A percentile compares a stretch with the other conserved stretches of the same genome.
These are phyloP conservation scores for Nigrospora osmanthi DNA, from an alignment of 2,329 filamentous ascomycete genomes.

Conservation along the genomic window DNA sequence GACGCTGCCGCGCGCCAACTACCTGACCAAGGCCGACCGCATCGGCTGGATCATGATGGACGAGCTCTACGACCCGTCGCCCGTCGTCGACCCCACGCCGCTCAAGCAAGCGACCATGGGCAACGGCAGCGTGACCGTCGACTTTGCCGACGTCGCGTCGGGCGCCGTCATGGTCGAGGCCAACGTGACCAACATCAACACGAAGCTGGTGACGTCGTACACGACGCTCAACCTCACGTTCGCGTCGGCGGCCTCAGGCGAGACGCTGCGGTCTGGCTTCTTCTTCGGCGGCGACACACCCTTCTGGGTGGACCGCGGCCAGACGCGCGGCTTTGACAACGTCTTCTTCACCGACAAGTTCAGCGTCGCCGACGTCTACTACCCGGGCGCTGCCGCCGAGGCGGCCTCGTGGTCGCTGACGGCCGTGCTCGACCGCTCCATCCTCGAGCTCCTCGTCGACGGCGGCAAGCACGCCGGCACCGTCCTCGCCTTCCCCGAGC, in stretches of 20 bases:
- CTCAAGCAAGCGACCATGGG: conserved; percentile 36
- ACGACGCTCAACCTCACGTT: conserved; percentile 44
- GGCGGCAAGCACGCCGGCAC: conserved; percentile 41
- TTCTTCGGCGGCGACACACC: conserved; percentile 37
- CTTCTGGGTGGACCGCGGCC: conserved; percentile 43
- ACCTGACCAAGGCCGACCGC: conserved; percentile 40
- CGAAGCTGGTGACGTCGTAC: conserved; percentile 10
- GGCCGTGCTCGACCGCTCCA: conserved; percentile 43
- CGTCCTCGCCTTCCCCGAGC: conserved; percentile 39
- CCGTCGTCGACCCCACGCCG: conserved; percentile 32
- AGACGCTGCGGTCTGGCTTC: conserved; percentile 40
- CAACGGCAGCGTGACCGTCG: conserved; percentile 38
- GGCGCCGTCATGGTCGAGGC: conserved; percentile 46
- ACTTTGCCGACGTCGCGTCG: conserved; percentile 41
- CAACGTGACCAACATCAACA: conserved; percentile 30
- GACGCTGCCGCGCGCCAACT: conserved; percentile 42
- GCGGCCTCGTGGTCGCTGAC: conserved; percentile 23
- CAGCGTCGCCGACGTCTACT: conserved; percentile 17
- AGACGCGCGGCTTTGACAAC: conserved; percentile 40
- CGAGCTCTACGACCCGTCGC: conserved; percentile 37
- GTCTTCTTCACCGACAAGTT: conserved; percentile 50
- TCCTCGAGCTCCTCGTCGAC: conserved; percentile 48
- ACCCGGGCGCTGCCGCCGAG: conserved; percentile 3
- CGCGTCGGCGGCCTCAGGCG: conserved; percentile 36
- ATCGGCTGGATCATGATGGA: conserved; percentile 44